These are phyloP conservation scores for Basidiobolus meristosporus DNA, from an alignment of 371 early-diverging fungal genomes.

Conservation along the genomic window DNA sequence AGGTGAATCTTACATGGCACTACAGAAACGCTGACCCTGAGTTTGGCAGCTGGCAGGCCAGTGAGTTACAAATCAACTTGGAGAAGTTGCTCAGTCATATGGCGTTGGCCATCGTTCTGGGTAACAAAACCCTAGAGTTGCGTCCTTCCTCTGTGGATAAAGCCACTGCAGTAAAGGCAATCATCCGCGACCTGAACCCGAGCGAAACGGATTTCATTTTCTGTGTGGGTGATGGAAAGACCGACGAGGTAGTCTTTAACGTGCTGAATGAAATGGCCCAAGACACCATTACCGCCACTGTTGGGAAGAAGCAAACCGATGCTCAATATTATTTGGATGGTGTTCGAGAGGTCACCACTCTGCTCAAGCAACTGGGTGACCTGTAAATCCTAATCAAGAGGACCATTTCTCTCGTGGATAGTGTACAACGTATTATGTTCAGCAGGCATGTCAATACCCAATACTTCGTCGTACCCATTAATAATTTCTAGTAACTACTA, in stretches of 20 bases:
- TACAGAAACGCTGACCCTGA: conserved; percentile 79
- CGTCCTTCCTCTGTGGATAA: conserved; percentile 85
- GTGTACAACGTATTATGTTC: no score
- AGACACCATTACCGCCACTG: conserved; percentile 62
- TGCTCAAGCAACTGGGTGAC: conserved; percentile 8
- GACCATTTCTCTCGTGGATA: no score
- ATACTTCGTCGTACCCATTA: no score
- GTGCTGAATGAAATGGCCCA: conserved; percentile 37
- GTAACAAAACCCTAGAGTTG: conserved; percentile 87
- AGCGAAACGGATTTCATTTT: conserved; percentile 44
- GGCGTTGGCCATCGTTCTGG: conserved; percentile 82
- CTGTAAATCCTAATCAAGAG: no score
- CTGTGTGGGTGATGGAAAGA: conserved; percentile 84
- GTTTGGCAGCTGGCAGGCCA: conserved; percentile 74
- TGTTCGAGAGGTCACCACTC: conserved; percentile 33
- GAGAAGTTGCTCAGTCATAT: conserved; percentile 83
- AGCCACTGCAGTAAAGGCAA: conserved; percentile 67
- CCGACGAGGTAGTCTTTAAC: conserved; percentile 75
- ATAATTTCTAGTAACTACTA: no score
- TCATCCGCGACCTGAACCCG: conserved; percentile 50
- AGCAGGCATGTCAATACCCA: no score
- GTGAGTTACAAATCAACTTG: conserved; percentile 83
- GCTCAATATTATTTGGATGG: conserved; percentile 69
- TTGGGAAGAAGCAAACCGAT: conserved; percentile 91
- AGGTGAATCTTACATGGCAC: conserved; percentile 82